Base-by-base conservation (phyloP, 2,329 filamentous ascomycete genomes). In the Cladosporium sp. region DNA sequence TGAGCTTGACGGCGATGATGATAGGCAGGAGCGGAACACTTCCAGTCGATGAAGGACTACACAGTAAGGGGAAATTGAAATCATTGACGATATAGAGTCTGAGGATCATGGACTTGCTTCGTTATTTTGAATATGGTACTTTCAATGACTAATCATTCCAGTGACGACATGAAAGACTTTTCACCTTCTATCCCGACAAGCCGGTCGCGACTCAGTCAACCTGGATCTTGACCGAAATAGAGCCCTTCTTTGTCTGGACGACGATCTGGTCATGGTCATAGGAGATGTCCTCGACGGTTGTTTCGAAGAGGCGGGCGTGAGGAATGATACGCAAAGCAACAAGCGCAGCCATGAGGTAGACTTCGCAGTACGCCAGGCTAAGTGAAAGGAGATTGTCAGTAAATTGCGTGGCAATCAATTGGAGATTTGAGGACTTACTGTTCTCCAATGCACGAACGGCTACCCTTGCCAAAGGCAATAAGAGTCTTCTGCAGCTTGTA, bases 381-480 rank as follows among this genome's bases (percentile, higher is more conserved):
- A 60, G 13, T 28, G 4, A 20, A 6, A 25, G 24, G 12, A 3
- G 8, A 42, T 40, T 37, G 56, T 55, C 37, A 55, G 42, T 15
- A 40, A 32, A 22, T n/a, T 9, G 19, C 10, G 9, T 39, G 13
- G 28, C 36, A n/a, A 13, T 12, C 9, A 4, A 42, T 20, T n/a
- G 13, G 12, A 44, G 8, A 8, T 28, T 45, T 3, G 10, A n/a
- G n/a, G 12, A 55, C 59, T 56, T 32, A 61, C 59, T 70, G 36
- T 64, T 68, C 32, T 64, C 62, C 62, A 62, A 73, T 64, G 66
- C 71, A 62, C 10, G 56, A 59, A 32, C 73, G 64, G 13, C 70
- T 64, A 3, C 72, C 72, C 9, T 68, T 69, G 2, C 69, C 70
- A 58, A 74, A 75, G 2, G 66, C 61, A 13, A 73, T 64, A 2